A percentile compares a stretch with the other conserved stretches of the same genome.
phyloP scores from a whole-genome alignment of 1,139 yeast species.

The Arxiozyma heterogenica region DNA sequence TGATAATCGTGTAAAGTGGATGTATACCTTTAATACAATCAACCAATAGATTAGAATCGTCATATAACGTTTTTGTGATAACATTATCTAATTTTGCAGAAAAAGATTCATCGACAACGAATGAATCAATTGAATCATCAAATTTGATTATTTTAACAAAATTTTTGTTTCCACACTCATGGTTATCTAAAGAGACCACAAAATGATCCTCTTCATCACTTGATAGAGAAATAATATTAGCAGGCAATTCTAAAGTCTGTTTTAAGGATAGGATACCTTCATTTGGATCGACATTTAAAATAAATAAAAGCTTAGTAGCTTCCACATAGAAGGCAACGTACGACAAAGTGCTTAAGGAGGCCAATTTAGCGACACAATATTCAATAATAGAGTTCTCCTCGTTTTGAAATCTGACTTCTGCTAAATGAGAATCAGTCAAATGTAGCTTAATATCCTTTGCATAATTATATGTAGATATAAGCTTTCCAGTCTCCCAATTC shows the following conservation, averaged over 20 bases:
- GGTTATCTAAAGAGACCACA: constrained; percentile 42
- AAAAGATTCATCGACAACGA: constrained; percentile 27
- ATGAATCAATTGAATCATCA: constrained; percentile 30
- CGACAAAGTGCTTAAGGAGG: constrained; percentile 29
- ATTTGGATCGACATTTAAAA: constrained; percentile 31
- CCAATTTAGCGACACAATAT: constrained; percentile 43
- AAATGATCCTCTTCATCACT: constrained; percentile 30
- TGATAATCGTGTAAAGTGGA: constrained; percentile 55
- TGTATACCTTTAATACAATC: constrained; percentile 38
- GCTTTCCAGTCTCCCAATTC: constrained; percentile 57
- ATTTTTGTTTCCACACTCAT: constrained; percentile 20
- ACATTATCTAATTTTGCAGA: constrained; percentile 14
- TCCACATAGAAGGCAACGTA: constrained; percentile 44
- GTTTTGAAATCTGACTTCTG: constrained; percentile 57
- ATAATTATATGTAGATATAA: constrained; percentile 43
- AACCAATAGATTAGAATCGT: constrained; percentile 22
- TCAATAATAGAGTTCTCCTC: constrained; percentile 44
- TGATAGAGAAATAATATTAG: constrained; percentile 33
- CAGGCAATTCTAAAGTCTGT: constrained; percentile 29
- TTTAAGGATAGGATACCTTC: constrained; percentile 29
- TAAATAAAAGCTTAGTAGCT: constrained; percentile 45
- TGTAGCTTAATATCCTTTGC: constrained; percentile 41
- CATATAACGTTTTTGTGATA: constrained; percentile 16
- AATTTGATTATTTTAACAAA: constrained; percentile 31
- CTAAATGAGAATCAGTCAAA: constrained; percentile 50